Conservation (phyloP, 2,329 filamentous ascomycete species). For the Diaporthe sp. region DNA sequence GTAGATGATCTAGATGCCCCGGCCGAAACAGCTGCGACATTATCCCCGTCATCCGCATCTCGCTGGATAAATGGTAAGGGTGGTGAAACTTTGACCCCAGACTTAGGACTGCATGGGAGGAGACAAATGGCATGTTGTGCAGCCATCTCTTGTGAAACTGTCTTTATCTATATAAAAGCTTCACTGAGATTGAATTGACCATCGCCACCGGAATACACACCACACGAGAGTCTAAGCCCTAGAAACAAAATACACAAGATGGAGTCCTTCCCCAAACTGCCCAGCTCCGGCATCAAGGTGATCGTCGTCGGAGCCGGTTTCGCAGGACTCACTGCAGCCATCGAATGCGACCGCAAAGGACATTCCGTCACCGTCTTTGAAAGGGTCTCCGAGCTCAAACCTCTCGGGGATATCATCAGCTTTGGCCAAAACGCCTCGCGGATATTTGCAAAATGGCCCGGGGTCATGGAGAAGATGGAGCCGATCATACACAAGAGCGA, state of each 20-base stretch:
- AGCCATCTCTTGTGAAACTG: too few relatives aligned
- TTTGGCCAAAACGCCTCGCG: constrained; percentile 70
- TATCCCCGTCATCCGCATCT: neutral
- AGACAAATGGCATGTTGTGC: too few relatives aligned
- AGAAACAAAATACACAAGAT: constrained; percentile 29
- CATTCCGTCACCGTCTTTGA: constrained; percentile 62
- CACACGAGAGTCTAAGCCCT: neutral
- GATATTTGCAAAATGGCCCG: constrained; percentile 69
- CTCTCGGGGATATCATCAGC: constrained; percentile 64
- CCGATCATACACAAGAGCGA: constrained; percentile 63
- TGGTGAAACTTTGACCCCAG: constrained; percentile 12
- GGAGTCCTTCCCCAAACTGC: constrained; percentile 41
- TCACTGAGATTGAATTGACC: neutral
- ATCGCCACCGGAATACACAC: neutral
- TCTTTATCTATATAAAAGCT: neutral
- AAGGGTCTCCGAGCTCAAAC: constrained; percentile 59
- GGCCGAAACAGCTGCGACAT: neutral
- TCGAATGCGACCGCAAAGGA: constrained; percentile 69
- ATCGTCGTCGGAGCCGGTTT: constrained; percentile 66
- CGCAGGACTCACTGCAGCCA: constrained; percentile 69
- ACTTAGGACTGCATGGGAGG: too few relatives aligned
- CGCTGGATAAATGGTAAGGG: neutral
- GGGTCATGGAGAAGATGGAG: constrained; percentile 62
- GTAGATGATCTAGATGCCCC: neutral
- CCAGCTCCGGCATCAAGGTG: constrained; percentile 56